Base-by-base conservation (phyloP, 257 asterid species). In the Leptodermis oblonga region DNA sequence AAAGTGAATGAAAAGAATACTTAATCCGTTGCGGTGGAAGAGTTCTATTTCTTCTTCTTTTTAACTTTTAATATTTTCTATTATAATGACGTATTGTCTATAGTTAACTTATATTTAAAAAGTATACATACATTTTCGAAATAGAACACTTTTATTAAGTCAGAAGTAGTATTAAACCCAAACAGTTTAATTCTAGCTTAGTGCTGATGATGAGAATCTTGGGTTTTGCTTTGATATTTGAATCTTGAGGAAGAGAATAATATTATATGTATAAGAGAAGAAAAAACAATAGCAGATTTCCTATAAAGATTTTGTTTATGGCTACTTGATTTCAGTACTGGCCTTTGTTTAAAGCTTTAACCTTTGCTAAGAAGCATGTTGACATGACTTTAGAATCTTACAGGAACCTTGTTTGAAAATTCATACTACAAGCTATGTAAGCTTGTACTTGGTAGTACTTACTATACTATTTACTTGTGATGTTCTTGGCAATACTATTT, bases 361-460 rank as follows among this genome's bases (percentile, higher is more conserved):
- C 22, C 54, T 42, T 28, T 67, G 42, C 42, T 65, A 45, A n/a
- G n/a, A n/a, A n/a, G 71, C 49, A 67, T 31, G 71, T 67, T 49
- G 71, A 49, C 42, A n/a, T 9, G 71, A 33, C 62, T 28, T n/a
- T 34, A 51, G 71, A 67, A 67, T 67, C 71, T 53, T 11, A 49
- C 30, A 31, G 46, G 5, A 31, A 65, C 42, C 70, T 3, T 30
- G 30, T 11, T 8, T 11, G 33, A 49, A 23, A 31, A 67, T 51
- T 51, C 34, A n/a, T 33, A 23, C 61, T 61, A 58, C 25, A n/a
- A n/a, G n/a, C n/a, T n/a, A n/a, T n/a, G n/a, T n/a, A n/a, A n/a
- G n/a, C n/a, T n/a, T n/a, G n/a, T n/a, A 1, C 30, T 14, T 30
- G 1, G 26, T 60, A 33, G 41, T 59, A 61, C 34, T 28, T 28